Base-by-base conservation (phyloP, 129 eudicot genomes). In the Pittosporum tobira region DNA sequence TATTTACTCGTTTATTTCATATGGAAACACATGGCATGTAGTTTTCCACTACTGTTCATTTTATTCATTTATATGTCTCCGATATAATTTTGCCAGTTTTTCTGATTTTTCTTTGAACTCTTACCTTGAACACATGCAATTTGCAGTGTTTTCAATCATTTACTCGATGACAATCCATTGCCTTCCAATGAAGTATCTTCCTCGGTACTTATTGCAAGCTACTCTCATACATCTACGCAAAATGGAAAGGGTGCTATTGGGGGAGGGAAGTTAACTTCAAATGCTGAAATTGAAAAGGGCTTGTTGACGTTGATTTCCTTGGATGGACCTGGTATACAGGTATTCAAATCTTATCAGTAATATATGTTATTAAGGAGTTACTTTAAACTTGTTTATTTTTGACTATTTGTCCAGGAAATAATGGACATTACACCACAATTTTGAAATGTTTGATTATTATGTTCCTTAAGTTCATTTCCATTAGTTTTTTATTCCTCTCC, bases 311-410 rank as follows among this genome's bases (percentile, higher is more conserved):
- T 91, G 67, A 67, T 91, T 59, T 64, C 79, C 25, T 73, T 94
- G 31, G 98, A 91, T 59, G 44, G 78, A 44, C 85, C 98, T 68
- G 96, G 94, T 62, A 82, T 91, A 58, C 96, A 86, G 94, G 98
- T 91, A 72, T 34, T 1, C 20, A 9, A n/a, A n/a, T 3, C 3
- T 55, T 22, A 18, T 55, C n/a, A 30, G 19, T 31, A 36, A 61
- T 36, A 28, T 48, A n/a, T 36, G 13, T 44, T 22, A 31, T 11
- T 7, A 22, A 24, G 25, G 44, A 18, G 26, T 19, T 65, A n/a
- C 11, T 25, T 53, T 14, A 53, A 28, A 0, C 26, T 51, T 38
- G 22, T 52, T 44, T 29, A 28, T 22, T 44, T 34, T 50, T 51
- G 22, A 22, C 13, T 11, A 31, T 2, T 31, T 45, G 9, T 43